Evolutionary conservation across 148 eudicot genomes (phyloP), one percentile per base, ranked within the genome.

Genomic region (Dysphania ambrosioides): DNA sequence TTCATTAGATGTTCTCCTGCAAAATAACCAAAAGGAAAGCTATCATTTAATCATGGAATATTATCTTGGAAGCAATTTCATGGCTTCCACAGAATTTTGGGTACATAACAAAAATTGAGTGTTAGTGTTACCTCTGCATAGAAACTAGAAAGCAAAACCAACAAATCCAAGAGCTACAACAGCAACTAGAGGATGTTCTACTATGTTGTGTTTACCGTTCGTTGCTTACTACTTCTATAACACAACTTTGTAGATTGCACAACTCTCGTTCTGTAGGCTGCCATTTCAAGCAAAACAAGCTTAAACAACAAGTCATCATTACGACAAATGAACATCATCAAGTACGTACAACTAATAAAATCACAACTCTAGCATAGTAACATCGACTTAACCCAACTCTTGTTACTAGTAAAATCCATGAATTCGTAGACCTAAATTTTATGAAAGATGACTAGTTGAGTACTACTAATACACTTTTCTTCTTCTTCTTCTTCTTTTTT

Each of bases 241-340:
- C 68, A 75, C 84, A 82, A 19, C 58, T 78, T 78, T 57, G 75
- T 64, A 74, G 47, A 42, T 81, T 81, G 71, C 84, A 81, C 8
- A 70, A 64, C 74, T 81, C 84, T 70, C 62, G 75, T 56, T 24
- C 65, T 16, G 32, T 35, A 1, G 66, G 72, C 84, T 81, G 72
- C 56, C 23, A 58, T 51, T 59, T 36, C 8, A 42, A 24, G 27
- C 15, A 59, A 29, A 31, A 58, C 6, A 2, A 58, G 10, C 40
- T 36, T 36, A 8, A 36, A 36, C n/a, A n/a, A n/a, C n/a, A n/a
- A n/a, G n/a, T n/a, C n/a, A n/a, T n/a, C n/a, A n/a, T n/a, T n/a
- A n/a, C n/a, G n/a, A n/a, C n/a, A n/a, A n/a, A n/a, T n/a, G n/a
- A n/a, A n/a, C n/a, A n/a, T n/a, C n/a, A n/a, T n/a, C n/a, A n/a